phyloP scores from a whole-genome alignment of 805 yeast genomes.

The Candida yuanshanica region DNA sequence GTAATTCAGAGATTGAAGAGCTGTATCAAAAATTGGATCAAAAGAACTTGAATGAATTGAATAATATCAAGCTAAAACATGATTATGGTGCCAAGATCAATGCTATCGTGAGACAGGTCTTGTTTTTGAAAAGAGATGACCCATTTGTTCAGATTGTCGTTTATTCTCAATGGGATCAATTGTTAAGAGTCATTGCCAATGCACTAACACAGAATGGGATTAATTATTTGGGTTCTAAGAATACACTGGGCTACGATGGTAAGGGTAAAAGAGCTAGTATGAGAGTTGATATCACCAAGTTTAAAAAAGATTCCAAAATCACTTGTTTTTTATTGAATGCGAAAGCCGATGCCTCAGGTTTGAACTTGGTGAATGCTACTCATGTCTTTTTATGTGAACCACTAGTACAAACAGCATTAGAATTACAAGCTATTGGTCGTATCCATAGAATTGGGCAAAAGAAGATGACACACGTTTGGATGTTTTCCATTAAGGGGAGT shows the following conservation, averaged over 20 bases:
- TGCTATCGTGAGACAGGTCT: conserved; percentile 65
- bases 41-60: conserved; percentile 39
- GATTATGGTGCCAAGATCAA: conserved; percentile 85
- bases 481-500: conserved; percentile 74
- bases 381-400: conserved; percentile 94
- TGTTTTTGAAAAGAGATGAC: conserved; percentile 54
- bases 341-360: conserved; percentile 82
- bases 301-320: conserved; percentile 53
- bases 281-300: conserved; percentile 42
- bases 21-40: conserved; percentile 33
- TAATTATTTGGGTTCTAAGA: conserved; percentile 46
- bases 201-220: conserved; percentile 61
- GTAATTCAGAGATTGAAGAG: conserved; percentile 10
- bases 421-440: conserved; percentile 86
- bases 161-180: conserved; percentile 85
- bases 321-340: conserved; percentile 87
- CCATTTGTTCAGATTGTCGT: conserved; percentile 62
- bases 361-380: conserved; percentile 86
- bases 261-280: background rate
- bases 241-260: conserved; percentile 6
- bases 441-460: conserved; percentile 91
- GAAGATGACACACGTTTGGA: conserved; percentile 82
- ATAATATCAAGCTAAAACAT: conserved; percentile 35
- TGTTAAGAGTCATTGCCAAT: conserved; percentile 57
- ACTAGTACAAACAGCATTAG: conserved; percentile 78